Base-by-base conservation (phyloP, 345 rosid genomes). In the Toxicodendron radicans region DNA sequence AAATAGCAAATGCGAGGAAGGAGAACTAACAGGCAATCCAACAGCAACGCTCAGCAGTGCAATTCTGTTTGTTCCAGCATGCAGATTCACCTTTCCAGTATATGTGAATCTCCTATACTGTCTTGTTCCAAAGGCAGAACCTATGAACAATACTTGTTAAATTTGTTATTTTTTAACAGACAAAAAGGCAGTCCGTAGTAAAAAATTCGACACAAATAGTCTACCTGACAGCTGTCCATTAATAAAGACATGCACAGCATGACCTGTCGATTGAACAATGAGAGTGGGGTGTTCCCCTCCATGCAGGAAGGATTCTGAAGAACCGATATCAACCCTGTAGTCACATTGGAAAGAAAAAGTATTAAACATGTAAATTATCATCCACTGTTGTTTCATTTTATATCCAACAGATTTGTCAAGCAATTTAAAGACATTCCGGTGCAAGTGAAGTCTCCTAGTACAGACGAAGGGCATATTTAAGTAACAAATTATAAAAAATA, bases 221-320 rank as follows among this genome's bases (percentile, higher is more conserved):
- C 24, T 85, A 93, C 99, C 99, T 43, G 99, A 92, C 75, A 92
- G 95, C 73, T 87, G 82, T 74, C 97, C 99, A 41, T 93, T 96
- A 59, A 92, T 80, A 75, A 92, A 96, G 76, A 96, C 68, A 79
- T 96, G 99, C 78, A 96, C 88, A 8, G 98, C 97, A 82, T 96
- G 98, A 65, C 98, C 97, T 20, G 90, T 83, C 58, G 99, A 96
- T 77, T 88, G 94, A 80, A 90, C 80, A 68, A 89, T 84, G 76
- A 95, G 97, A 78, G 93, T 91, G 30, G 99, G 99, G 58, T 87
- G 85, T 78, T 93, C 95, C 67, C 97, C 98, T 79, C 97, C 97
- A 56, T 69, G 98, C 73, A 93, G 87, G 84, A 91, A 95, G 75
- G 96, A 89, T 77, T 95, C 99, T 32, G 93, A 81, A 70, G 83